phyloP scores from a whole-genome alignment of 139 green algal species.

The Closterium sp. region DNA sequence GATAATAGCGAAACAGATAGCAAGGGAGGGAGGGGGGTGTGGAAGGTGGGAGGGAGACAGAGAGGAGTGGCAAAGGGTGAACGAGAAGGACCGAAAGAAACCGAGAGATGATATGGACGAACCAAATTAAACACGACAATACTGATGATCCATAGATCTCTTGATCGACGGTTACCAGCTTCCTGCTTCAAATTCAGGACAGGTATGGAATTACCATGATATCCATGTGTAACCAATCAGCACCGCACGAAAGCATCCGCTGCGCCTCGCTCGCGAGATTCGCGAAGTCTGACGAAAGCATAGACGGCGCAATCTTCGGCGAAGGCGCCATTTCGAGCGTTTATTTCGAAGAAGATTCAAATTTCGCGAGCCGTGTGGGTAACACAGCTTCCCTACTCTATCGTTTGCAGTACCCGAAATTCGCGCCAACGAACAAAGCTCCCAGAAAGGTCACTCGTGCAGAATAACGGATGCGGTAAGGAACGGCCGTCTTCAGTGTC shows the following conservation, averaged over 20 bases:
- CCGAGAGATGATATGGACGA: too few relatives aligned
- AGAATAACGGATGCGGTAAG: background rate
- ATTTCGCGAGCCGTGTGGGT: background rate
- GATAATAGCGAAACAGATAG: background rate
- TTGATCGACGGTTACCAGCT: too few relatives aligned
- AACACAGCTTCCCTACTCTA: background rate
- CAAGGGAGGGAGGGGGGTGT: background rate
- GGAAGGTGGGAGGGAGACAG: background rate
- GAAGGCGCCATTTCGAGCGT: background rate
- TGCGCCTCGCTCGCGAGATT: slow-evolving; percentile 70
- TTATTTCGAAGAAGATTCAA: background rate
- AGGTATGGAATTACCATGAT: slow-evolving; percentile 57
- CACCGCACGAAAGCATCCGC: slow-evolving; percentile 70
- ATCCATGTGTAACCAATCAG: slow-evolving; percentile 79
- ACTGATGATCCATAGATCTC: too few relatives aligned
- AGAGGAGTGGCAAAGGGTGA: background rate
- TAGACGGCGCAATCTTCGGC: slow-evolving; percentile 72
- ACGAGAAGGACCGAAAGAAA: background rate
- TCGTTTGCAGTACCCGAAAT: background rate
- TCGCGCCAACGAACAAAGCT: background rate
- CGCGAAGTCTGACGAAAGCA: slow-evolving; percentile 84
- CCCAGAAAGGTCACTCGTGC: background rate
- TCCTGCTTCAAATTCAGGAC: too few relatives aligned
- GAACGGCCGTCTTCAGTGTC: too few relatives aligned
- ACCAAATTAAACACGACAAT: too few relatives aligned